A percentile compares a stretch with the other conserved stretches of the same genome.
Conservation (phyloP, 2,329 filamentous ascomycete genomes). For the Scedosporium minutisporum region DNA sequence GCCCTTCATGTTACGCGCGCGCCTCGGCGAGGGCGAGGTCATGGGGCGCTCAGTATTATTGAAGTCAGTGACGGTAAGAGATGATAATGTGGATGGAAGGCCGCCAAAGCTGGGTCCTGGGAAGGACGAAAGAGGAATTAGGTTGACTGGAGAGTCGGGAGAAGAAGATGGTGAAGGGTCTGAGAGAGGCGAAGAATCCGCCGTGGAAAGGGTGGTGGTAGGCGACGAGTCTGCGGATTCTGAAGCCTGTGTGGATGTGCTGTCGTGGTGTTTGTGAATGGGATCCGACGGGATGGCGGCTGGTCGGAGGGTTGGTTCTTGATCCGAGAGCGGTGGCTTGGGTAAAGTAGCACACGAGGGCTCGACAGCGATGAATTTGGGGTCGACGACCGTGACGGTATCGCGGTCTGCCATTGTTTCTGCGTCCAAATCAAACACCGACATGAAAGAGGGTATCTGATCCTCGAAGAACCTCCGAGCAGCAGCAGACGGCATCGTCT, state of each 20-base stretch:
- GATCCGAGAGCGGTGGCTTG: conserved; percentile 18
- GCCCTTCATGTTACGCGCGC: conserved; percentile 75
- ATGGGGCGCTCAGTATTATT: conserved; percentile 42
- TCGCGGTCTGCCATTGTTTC: conserved; percentile 44
- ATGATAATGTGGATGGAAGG: conserved; percentile 23
- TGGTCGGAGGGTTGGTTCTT: conserved; percentile 28
- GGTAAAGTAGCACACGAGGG: conserved; percentile 22
- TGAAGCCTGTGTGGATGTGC: conserved; percentile 67
- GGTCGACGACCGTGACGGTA: conserved; percentile 43
- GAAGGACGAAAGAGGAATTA: conserved; percentile 62
- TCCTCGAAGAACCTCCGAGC: conserved; percentile 55
- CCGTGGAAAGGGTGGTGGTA: conserved; percentile 85
- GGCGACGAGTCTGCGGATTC: conserved; percentile 91
- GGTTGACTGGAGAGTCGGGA: conserved; percentile 75
- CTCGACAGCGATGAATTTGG: conserved; percentile 41
- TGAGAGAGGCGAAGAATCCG: conserved; percentile 81
- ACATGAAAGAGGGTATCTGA: conserved; percentile 68
- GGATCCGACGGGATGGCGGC: conserved; percentile 33
- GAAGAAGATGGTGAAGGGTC: conserved; percentile 88
- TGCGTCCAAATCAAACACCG: conserved; percentile 58
- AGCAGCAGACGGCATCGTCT: conserved; percentile 52
- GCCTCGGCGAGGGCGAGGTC: conserved; percentile 60
- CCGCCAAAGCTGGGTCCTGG: conserved; percentile 48
- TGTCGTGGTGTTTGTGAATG: conserved; percentile 63
- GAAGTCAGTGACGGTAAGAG: conserved; percentile 33